A percentile compares a stretch with the other conserved stretches of the same genome.
These are phyloP conservation scores for Millerozyma acaciae DNA, from an alignment of 805 yeast genomes.

Conservation along the genomic window DNA sequence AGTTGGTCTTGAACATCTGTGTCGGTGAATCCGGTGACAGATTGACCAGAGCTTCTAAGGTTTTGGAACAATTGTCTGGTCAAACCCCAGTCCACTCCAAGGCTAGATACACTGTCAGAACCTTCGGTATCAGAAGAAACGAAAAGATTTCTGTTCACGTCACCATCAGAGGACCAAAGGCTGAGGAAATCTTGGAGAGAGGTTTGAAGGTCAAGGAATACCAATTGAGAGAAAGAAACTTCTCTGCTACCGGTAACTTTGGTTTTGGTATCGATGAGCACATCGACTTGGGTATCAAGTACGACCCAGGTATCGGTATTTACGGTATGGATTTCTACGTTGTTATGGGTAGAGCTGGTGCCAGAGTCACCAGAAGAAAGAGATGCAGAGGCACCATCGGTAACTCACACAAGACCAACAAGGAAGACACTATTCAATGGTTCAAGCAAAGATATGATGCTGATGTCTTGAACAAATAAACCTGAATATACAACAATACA, in stretches of 20 bases:
- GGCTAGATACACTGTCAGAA: constrained; percentile 99
- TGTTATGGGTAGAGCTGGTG: constrained; percentile 99
- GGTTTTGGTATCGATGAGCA: constrained; percentile 99
- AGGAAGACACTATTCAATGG: constrained; percentile 96
- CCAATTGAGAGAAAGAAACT: constrained; percentile 91
- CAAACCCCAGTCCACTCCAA: constrained; percentile 99
- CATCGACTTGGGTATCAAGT: constrained; percentile 99
- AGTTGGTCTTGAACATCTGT: constrained; percentile 98
- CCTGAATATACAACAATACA: constrained; percentile 10
- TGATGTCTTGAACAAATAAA: constrained; percentile 83
- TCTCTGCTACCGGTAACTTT: constrained; percentile 99
- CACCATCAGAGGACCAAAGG: constrained; percentile 98
- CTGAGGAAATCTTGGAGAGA: constrained; percentile 94
- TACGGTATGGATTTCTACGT: constrained; percentile 99
- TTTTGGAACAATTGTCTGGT: constrained; percentile 99
- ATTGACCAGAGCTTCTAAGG: constrained; percentile 99
- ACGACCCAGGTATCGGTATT: constrained; percentile 98
- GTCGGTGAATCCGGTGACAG: constrained; percentile 99
- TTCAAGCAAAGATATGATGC: constrained; percentile 99
- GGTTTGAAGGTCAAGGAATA: constrained; percentile 99
- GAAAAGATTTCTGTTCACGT: constrained; percentile 99
- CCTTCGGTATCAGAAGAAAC: constrained; percentile 99
- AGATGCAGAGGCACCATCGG: constrained; percentile 86
- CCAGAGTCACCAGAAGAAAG: constrained; percentile 98
- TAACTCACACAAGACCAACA: constrained; percentile 85